These are phyloP conservation scores for Nakaseomyces delphensis DNA, from an alignment of 1,139 yeast genomes.

Conservation along the genomic window DNA sequence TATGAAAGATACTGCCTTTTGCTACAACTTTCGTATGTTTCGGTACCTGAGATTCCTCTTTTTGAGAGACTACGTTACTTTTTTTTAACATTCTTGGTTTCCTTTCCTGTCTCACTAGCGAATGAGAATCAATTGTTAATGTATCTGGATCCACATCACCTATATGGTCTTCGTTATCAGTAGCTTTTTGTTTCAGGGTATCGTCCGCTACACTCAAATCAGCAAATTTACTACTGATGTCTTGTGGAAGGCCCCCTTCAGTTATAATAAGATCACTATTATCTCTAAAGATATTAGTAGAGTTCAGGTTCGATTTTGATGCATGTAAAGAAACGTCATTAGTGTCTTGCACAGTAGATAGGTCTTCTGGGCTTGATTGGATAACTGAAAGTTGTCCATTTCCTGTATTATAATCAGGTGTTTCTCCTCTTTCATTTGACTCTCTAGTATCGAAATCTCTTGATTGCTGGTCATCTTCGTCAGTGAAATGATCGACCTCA, in stretches of 20 bases:
- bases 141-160: constrained; percentile 8
- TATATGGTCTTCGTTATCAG: constrained; percentile 13
- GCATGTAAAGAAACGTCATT: not conserved
- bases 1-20: constrained; percentile 8
- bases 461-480: constrained; percentile 24
- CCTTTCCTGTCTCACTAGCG: constrained; percentile 13
- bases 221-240: not conserved
- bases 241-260: not conserved
- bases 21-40: not conserved
- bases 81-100: not conserved
- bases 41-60: not conserved
- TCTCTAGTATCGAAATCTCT: not conserved
- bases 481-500: constrained; percentile 26
- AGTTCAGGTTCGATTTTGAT: not conserved
- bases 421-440: constrained; percentile 21
- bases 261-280: not conserved
- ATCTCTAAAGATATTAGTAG: not conserved
- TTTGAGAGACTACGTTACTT: not conserved
- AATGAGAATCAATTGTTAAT: constrained; percentile 8
- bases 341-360: not conserved
- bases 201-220: not conserved
- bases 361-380: constrained; percentile 5
- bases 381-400: constrained; percentile 1
- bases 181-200: not conserved
- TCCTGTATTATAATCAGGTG: not conserved